Evolutionary conservation across 495 filamentous ascomycete genomes (phyloP).

Genomic region (Aspergillus olivimuriae): DNA sequence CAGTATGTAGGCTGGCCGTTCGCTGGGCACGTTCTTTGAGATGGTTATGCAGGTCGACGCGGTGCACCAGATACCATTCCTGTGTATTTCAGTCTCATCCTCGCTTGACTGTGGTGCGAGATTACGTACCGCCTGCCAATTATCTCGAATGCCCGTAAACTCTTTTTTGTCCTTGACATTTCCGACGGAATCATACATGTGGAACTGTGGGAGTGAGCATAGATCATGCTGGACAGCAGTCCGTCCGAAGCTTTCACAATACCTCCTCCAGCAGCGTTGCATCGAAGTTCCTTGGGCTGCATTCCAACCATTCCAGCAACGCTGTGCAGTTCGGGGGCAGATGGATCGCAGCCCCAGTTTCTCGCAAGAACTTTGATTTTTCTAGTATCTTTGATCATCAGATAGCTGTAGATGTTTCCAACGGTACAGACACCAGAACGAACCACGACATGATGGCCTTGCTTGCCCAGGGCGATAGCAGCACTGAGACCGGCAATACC

Average conservation of each 20-base stretch:
- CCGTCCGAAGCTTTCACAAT: background rate
- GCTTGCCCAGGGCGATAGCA: slow-evolving; percentile 24
- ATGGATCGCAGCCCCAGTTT: slow-evolving; percentile 50
- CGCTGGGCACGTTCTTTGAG: slow-evolving; percentile 34
- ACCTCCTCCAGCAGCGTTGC: slow-evolving; percentile 23
- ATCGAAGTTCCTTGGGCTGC: slow-evolving; percentile 33
- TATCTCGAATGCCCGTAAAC: slow-evolving; percentile 12
- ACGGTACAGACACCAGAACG: background rate
- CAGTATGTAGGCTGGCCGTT: slow-evolving; percentile 42
- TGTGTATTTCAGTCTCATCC: slow-evolving; percentile 1
- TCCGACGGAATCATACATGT: slow-evolving; percentile 14
- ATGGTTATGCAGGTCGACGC: slow-evolving; percentile 46
- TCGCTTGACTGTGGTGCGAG: background rate
- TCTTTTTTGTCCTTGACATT: slow-evolving; percentile 16
- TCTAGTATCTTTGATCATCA: slow-evolving; percentile 36
- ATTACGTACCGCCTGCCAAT: slow-evolving; percentile 19
- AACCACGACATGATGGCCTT: slow-evolving; percentile 27
- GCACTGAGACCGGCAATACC: slow-evolving; percentile 27
- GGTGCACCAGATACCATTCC: slow-evolving; percentile 42
- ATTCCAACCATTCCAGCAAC: slow-evolving; percentile 40
- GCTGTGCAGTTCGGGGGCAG: slow-evolving; percentile 44
- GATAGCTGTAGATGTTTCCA: background rate
- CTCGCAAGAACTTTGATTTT: slow-evolving; percentile 44
- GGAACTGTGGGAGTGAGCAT: slow-evolving; percentile 10
- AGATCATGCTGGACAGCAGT: background rate